These are phyloP conservation scores for Aethionema arabicum DNA, from an alignment of 345 rosid species.

Conservation along the genomic window DNA sequence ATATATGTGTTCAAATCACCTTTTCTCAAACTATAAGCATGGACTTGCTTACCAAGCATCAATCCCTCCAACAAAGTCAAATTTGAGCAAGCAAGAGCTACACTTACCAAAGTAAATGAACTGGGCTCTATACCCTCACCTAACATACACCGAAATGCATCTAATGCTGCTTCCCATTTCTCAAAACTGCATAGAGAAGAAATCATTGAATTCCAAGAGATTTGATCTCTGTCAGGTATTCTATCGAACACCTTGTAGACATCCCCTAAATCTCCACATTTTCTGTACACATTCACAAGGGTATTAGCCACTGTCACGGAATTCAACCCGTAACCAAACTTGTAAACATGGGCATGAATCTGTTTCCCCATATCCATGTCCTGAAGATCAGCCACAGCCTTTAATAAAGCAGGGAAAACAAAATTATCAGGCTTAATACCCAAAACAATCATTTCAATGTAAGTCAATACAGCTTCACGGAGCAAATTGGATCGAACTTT, in stretches of 20 bases:
- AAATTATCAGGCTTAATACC: conserved; percentile 62
- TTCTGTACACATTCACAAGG: conserved; percentile 69
- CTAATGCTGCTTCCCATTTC: conserved; percentile 70
- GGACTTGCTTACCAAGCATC: conserved; percentile 74
- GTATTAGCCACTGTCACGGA: conserved; percentile 61
- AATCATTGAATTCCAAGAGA: conserved; percentile 87
- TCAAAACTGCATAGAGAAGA: conserved; percentile 58
- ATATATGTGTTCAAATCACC: conserved; percentile 64
- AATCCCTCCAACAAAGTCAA: conserved; percentile 43
- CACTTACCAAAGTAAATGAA: conserved; percentile 81
- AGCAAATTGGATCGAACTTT: conserved; percentile 55
- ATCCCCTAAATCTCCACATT: conserved; percentile 56
- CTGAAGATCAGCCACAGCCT: conserved; percentile 57
- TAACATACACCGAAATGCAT: conserved; percentile 62
- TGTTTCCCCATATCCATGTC: conserved; percentile 62
- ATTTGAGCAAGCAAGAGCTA: conserved; percentile 73
- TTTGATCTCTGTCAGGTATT: conserved; percentile 71
- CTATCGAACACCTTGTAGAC: conserved; percentile 69
- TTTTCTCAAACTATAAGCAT: conserved; percentile 58
- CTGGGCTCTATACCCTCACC: conserved; percentile 59
- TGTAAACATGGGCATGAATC: conserved; percentile 74
- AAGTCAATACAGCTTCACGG: conserved; percentile 60
- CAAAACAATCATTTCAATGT: conserved; percentile 53
- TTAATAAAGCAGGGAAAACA: conserved; percentile 74
- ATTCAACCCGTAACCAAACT: conserved; percentile 55